Conservation (phyloP, 225 moss, liverwort and hornwort genomes). For the Bryum argenteum region DNA sequence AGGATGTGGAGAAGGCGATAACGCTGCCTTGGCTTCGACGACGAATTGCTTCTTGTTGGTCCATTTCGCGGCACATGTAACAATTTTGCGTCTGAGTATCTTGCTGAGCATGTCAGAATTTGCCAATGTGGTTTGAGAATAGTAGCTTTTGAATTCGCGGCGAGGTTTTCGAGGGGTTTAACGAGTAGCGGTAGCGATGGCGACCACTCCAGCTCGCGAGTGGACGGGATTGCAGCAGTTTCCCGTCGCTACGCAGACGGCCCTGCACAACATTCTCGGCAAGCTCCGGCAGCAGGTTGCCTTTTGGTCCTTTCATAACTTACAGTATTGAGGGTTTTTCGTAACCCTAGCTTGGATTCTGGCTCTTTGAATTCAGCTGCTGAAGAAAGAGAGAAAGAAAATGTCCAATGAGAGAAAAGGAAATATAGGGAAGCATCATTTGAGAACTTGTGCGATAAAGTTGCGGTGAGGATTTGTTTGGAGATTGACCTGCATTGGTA, state of each 20-base stretch:
- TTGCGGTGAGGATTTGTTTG: neutral
- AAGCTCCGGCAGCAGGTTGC: conserved; percentile 85
- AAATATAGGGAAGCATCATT: no score
- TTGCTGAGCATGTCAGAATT: neutral
- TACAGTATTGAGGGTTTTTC: neutral
- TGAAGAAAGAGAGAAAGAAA: neutral
- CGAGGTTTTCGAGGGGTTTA: conserved; percentile 21
- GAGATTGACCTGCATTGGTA: neutral
- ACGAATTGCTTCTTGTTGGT: neutral
- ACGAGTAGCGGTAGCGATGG: conserved; percentile 25
- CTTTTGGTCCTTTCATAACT: neutral
- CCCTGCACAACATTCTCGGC: conserved; percentile 79
- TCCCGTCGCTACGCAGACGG: conserved; percentile 91
- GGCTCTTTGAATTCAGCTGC: neutral
- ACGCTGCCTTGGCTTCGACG: conserved; percentile 12
- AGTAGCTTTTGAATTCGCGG: conserved; percentile 16
- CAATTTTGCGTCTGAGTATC: neutral
- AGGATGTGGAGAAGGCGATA: conserved; percentile 37
- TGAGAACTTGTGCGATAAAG: neutral
- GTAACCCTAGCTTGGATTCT: conserved; percentile 20
- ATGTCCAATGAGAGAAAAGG: no score
- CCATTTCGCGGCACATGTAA: neutral
- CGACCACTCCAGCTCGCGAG: conserved; percentile 76
- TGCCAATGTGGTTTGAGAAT: conserved; percentile 29
- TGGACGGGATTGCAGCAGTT: conserved; percentile 99